phyloP scores from a whole-genome alignment of 1,284 basidiomycete genomes.

The Boletus smithii region DNA sequence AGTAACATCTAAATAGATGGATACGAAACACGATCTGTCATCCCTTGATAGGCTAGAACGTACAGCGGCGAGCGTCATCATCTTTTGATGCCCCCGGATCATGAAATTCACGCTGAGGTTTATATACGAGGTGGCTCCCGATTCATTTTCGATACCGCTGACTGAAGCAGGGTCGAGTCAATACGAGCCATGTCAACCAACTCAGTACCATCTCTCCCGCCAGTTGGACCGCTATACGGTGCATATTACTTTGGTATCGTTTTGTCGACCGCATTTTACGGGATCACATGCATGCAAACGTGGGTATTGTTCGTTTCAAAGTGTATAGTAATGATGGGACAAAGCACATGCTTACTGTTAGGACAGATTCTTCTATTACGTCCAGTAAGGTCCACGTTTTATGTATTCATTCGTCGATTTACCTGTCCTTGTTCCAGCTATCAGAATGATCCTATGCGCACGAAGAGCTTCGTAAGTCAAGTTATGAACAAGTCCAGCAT shows the following conservation, averaged over 20 bases:
- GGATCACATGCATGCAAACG: constrained; percentile 18
- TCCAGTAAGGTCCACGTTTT: constrained; percentile 3
- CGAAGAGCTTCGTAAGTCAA: constrained; percentile 15
- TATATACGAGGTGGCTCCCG: no score
- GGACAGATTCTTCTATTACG: constrained; percentile 21
- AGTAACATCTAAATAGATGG: no score
- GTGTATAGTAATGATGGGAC: neutral
- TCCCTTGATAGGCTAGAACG: no score
- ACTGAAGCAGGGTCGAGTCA: neutral
- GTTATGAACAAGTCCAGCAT: neutral
- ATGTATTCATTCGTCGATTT: neutral
- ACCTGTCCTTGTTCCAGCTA: constrained; percentile 7
- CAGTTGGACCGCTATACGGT: neutral
- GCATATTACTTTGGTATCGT: constrained; percentile 7
- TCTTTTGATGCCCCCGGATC: no score
- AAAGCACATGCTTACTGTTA: no score
- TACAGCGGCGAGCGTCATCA: no score
- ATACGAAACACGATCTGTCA: no score
- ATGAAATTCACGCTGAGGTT: no score
- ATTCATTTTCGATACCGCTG: neutral
- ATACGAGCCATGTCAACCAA: neutral
- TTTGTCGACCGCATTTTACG: constrained; percentile 10
- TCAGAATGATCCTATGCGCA: constrained; percentile 1
- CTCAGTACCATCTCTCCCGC: neutral
- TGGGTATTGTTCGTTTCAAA: neutral